phyloP scores from a whole-genome alignment of 208 protist species.

The Acanthamoeba triangularis region DNA sequence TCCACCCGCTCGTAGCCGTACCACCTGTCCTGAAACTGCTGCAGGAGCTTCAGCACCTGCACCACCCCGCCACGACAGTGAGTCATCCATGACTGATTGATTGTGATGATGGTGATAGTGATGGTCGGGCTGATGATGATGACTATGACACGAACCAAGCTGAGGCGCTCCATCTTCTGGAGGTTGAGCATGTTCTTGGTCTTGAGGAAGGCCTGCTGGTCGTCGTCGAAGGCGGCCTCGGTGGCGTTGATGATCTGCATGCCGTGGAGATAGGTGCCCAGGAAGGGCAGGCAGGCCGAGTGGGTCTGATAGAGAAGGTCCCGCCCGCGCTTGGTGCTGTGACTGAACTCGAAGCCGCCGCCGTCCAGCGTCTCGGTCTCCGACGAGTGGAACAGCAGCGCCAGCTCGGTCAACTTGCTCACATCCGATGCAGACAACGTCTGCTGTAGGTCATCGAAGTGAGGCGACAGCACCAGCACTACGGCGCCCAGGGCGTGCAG shows the following conservation, averaged over 20 bases:
- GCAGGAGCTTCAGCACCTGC: conserved; percentile 6
- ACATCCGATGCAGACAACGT: not conserved
- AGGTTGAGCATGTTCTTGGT: conserved; percentile 10
- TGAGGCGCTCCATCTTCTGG: conserved; percentile 28
- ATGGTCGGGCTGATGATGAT: too few species aligned
- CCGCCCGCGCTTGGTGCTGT: conserved; percentile 12
- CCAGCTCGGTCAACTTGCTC: not conserved
- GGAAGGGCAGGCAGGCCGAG: conserved; percentile 17
- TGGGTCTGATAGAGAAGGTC: not conserved
- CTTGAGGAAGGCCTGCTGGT: not conserved
- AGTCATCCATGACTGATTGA: not conserved
- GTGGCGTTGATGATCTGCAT: conserved; percentile 51
- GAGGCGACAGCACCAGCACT: not conserved
- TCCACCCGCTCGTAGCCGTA: not conserved
- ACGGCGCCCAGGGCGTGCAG: conserved; percentile 7
- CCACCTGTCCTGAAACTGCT: not conserved
- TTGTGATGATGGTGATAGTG: not conserved
- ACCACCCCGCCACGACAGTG: not conserved
- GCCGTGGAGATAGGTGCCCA: conserved; percentile 35
- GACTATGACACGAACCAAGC: not conserved
- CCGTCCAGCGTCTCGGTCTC: conserved; percentile 2
- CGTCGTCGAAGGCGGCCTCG: conserved; percentile 32
- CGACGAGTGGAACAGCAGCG: conserved; percentile 1
- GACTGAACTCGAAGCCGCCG: conserved; percentile 24
- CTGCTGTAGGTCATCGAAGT: conserved; percentile 16